A percentile compares a stretch with the other conserved stretches of the same genome.
These are phyloP conservation scores for Rhodomyrtus tomentosa DNA, from an alignment of 345 rosid species.

Conservation along the genomic window DNA sequence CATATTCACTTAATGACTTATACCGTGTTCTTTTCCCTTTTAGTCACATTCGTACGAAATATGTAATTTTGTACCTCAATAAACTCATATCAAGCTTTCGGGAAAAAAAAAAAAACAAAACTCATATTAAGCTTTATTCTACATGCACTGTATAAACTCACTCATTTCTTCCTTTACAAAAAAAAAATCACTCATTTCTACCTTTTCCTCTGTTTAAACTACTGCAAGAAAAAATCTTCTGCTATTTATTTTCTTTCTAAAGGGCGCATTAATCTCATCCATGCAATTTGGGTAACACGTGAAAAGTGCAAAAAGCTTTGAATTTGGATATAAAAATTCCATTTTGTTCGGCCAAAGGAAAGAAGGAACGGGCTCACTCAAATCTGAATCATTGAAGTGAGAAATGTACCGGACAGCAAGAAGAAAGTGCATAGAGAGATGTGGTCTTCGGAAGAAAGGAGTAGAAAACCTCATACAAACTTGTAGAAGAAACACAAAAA, in stretches of 20 bases:
- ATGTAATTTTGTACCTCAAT: background rate
- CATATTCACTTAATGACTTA: background rate
- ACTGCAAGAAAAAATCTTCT: background rate
- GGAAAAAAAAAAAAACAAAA: background rate
- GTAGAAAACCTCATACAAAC: background rate
- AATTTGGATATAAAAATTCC: background rate
- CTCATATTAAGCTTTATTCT: background rate
- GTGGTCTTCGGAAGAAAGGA: background rate
- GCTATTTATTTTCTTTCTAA: background rate
- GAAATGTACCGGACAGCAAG: background rate
- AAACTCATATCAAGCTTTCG: background rate
- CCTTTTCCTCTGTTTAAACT: background rate
- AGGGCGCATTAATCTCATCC: background rate
- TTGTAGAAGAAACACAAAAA: background rate
- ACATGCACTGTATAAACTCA: background rate
- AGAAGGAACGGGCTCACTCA: background rate
- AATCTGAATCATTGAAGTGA: background rate
- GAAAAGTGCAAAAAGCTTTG: background rate
- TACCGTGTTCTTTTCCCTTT: background rate
- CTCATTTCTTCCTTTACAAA: background rate
- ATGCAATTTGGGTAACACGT: background rate
- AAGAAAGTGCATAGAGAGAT: background rate
- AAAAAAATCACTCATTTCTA: background rate
- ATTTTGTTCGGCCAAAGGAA: background rate
- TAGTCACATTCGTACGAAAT: background rate